These are phyloP conservation scores for Collybiopsis luxurians DNA, from an alignment of 768 basidiomycete genomes.

Conservation along the genomic window DNA sequence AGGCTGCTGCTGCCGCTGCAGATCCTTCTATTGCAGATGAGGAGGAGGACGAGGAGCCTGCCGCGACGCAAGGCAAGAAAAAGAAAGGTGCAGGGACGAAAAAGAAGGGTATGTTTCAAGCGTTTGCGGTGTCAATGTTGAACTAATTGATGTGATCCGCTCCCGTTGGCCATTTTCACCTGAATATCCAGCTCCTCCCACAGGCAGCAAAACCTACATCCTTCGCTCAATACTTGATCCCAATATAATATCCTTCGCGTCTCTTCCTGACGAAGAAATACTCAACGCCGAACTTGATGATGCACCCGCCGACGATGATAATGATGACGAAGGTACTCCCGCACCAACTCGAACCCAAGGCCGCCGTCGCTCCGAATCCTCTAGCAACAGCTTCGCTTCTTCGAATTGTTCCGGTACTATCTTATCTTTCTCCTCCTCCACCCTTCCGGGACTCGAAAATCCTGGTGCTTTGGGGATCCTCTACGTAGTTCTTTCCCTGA, in stretches of 20 bases:
- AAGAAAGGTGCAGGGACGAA: slow-evolving; percentile 54
- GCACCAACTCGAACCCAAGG: background rate
- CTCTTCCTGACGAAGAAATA: slow-evolving; percentile 52
- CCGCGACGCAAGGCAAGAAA: background rate
- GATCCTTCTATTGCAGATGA: slow-evolving; percentile 37
- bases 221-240: slow-evolving; percentile 72
- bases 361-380: background rate
- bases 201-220: slow-evolving; percentile 78
- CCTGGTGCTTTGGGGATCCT: slow-evolving; percentile 70
- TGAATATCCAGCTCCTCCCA: slow-evolving; percentile 45
- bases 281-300: slow-evolving; percentile 46
- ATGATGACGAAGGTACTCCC: slow-evolving; percentile 36
- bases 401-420: slow-evolving; percentile 59
- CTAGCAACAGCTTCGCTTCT: slow-evolving; percentile 18
- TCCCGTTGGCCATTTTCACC: background rate
- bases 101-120: slow-evolving; percentile 63
- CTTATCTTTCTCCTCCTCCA: slow-evolving; percentile 60
- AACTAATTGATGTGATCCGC: background rate
- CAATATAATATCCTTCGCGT: slow-evolving; percentile 58
- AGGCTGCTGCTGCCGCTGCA: slow-evolving; percentile 32
- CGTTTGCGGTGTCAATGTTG: too few relatives aligned
- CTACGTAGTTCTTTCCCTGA: slow-evolving; percentile 77
- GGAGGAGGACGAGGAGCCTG: slow-evolving; percentile 26
- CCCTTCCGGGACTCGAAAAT: slow-evolving; percentile 45
- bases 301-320: slow-evolving; percentile 48